Evolutionary conservation across 352 stramenopile genomes (phyloP), one percentile per base, ranked within the genome.

Genomic region (Phytophthora fragariae): DNA sequence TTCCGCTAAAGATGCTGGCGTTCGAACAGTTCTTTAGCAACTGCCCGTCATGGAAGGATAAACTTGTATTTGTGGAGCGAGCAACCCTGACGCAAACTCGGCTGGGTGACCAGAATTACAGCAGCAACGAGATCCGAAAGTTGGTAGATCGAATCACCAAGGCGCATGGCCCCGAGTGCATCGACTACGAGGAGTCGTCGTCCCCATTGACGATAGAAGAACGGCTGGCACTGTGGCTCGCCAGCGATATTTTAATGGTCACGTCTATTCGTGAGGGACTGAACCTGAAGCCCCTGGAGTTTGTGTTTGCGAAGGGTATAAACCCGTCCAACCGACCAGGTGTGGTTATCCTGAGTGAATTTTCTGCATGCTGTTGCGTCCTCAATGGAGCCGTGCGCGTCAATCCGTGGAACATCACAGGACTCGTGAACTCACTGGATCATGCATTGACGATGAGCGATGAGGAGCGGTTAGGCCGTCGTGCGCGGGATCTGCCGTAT

Each of bases 391-490:
- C 95, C 14, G 72, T 99, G 33, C 91, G 96, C 50, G 92, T 99
- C 31, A 99, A 99, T 71, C 98, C 98, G 21, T 99, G 97, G 88
- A 98, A 99, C 73, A 97, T 99, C 55, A 90, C 93, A 57, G 95
- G 98, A 64, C 83, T 96, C 6, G 88, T 96, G 11, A 94, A 92
- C 37, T 83, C 91, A 9, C 83, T 99, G 53, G 97, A 99, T 65
- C 95, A 98, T 62, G 97, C 96, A 2, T 79, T 99, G 33, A 98
- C 84, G 2, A 99, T 99, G 96, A 86, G 82, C 33, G 75, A 92
- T 24, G 85, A 96, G 65, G 96, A 99, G 70, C 89, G 90, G 8
- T 65, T 91, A 69, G 93, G 91, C 5, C 93, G 97, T 29, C 94
- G 95, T 21, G 97, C 94, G 44, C 92, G 97, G 41, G 98, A 99